phyloP scores from a whole-genome alignment of 192 early-diverging fungal genomes.

The Mortierella hygrophila region DNA sequence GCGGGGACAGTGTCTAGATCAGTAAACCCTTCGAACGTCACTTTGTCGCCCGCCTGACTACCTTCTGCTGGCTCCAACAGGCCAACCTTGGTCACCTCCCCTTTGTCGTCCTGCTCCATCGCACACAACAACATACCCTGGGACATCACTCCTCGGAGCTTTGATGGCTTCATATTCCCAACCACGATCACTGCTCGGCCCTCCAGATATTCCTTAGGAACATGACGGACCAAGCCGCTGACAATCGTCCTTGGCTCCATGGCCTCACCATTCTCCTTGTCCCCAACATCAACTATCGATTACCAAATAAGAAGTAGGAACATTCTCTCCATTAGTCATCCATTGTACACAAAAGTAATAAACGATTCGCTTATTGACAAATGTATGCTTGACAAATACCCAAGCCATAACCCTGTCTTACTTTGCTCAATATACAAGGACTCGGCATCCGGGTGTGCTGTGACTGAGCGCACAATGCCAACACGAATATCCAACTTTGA shows the following conservation, averaged over 20 bases:
- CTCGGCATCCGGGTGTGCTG: conserved; percentile 65
- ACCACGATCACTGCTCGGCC: conserved; percentile 69
- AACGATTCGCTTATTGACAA: background rate
- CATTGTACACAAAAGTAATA: background rate
- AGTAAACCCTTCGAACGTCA: conserved; percentile 61
- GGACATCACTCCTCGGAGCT: conserved; percentile 73
- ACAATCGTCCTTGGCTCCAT: conserved; percentile 71
- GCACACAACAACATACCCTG: conserved; percentile 77
- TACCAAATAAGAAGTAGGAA: background rate
- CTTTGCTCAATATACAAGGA: conserved; percentile 64
- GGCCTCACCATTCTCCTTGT: conserved; percentile 53
- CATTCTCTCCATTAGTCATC: conserved; percentile 26
- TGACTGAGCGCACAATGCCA: conserved; percentile 68
- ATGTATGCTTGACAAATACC: conserved; percentile 26
- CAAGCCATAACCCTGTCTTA: conserved; percentile 3
- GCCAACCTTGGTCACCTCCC: conserved; percentile 60
- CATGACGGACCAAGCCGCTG: conserved; percentile 70
- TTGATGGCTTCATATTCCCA: conserved; percentile 74
- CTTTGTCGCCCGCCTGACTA: conserved; percentile 66
- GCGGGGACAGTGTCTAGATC: conserved; percentile 37
- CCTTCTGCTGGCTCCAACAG: conserved; percentile 65
- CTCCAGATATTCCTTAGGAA: conserved; percentile 63
- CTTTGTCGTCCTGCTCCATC: conserved; percentile 55
- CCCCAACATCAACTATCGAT: conserved; percentile 65
- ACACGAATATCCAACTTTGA: conserved; percentile 70